These are phyloP conservation scores for Lithocarpus polystachyus DNA, from an alignment of 306 rosid species.

Conservation along the genomic window DNA sequence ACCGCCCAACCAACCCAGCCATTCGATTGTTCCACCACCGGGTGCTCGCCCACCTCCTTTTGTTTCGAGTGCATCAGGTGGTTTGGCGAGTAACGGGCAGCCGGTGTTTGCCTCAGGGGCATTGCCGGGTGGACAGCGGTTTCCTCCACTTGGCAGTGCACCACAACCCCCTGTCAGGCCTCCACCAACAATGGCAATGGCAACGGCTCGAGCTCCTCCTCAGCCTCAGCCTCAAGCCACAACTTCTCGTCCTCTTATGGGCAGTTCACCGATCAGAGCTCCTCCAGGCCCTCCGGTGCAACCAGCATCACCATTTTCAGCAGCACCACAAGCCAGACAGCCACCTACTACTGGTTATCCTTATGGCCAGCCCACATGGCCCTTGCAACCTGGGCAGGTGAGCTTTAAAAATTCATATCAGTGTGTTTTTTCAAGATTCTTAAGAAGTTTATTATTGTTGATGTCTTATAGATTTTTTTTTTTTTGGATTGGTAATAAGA, in stretches of 20 bases:
- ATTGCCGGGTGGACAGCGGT: slow-evolving; percentile 51
- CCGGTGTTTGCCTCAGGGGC: slow-evolving; percentile 50
- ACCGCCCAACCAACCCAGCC: slow-evolving; percentile 35
- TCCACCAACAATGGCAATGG: slow-evolving; percentile 38
- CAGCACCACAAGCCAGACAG: slow-evolving; percentile 46
- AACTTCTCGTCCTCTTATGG: slow-evolving; percentile 3
- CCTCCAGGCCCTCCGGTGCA: slow-evolving; percentile 63
- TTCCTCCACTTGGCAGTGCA: slow-evolving; percentile 42
- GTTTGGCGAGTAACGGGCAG: slow-evolving; percentile 75
- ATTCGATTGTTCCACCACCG: slow-evolving; percentile 27
- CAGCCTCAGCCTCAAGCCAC: slow-evolving; percentile 22
- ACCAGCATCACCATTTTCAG: slow-evolving; percentile 58
- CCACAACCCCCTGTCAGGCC: slow-evolving; percentile 55
- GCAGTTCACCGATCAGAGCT: slow-evolving; percentile 23
- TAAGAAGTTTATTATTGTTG: too few species aligned
- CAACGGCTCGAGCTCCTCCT: slow-evolving; percentile 23
- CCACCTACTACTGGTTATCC: slow-evolving; percentile 52
- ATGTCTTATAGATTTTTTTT: neutral
- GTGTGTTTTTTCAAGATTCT: neutral
- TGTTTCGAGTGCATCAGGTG: slow-evolving; percentile 33
- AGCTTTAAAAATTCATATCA: neutral
- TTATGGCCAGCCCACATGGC: slow-evolving; percentile 72
- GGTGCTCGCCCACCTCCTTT: slow-evolving; percentile 50
- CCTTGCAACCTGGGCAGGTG: slow-evolving; percentile 79
- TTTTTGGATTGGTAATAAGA: neutral